phyloP scores from a whole-genome alignment of 192 early-diverging fungal species.

The Gonapodya prolifera region DNA sequence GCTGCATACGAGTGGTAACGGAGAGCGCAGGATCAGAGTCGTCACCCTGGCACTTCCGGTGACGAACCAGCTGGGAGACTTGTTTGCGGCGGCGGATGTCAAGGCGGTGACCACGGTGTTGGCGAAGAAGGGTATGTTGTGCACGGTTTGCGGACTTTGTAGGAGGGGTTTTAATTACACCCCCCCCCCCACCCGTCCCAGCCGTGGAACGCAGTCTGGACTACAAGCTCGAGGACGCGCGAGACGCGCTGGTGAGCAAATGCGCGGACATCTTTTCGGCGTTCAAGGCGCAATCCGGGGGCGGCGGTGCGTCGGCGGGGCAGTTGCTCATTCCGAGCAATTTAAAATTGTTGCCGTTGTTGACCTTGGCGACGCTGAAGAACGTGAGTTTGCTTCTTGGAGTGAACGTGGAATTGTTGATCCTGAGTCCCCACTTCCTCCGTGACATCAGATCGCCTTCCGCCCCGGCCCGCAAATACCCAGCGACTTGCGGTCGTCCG shows the following conservation, averaged over 20 bases:
- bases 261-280: conserved; percentile 74
- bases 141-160: too few relatives aligned
- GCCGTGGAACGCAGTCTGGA: conserved; percentile 74
- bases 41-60: conserved; percentile 81
- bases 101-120: conserved; percentile 66
- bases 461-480: conserved; percentile 42
- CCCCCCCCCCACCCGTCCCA: too few relatives aligned
- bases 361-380: conserved; percentile 72
- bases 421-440: neutral
- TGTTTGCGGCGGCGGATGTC: conserved; percentile 76
- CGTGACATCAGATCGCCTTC: conserved; percentile 35
- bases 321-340: conserved; percentile 76
- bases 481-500: conserved; percentile 65
- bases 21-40: conserved; percentile 86
- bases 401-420: neutral
- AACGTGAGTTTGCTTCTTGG: conserved; percentile 56
- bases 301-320: conserved; percentile 53
- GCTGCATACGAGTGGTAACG: conserved; percentile 74
- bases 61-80: conserved; percentile 60
- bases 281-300: conserved; percentile 82
- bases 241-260: conserved; percentile 82
- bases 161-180: too few relatives aligned
- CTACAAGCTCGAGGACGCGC: conserved; percentile 82
- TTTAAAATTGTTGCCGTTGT: conserved; percentile 70
- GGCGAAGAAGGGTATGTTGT: conserved; percentile 83